Conservation (phyloP, 305 asterid genomes). For the Fraxinus platypoda region DNA sequence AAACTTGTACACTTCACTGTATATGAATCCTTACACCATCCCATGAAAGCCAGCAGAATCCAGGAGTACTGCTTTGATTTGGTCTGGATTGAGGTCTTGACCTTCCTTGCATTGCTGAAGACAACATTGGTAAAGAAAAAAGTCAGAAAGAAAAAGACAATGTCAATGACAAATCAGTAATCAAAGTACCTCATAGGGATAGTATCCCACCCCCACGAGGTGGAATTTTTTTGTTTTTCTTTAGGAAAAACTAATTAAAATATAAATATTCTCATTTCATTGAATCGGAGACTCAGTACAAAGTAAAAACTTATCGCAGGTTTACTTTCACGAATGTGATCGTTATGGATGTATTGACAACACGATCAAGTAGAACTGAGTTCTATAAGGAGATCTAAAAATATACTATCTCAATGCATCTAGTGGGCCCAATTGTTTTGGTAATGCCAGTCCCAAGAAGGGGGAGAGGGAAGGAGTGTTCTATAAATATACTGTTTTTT, state of each 20-base stretch:
- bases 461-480: background rate
- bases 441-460: background rate
- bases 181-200: background rate
- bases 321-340: background rate
- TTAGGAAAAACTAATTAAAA: background rate
- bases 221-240: background rate
- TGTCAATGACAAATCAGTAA: background rate
- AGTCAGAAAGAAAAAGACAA: background rate
- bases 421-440: background rate
- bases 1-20: background rate
- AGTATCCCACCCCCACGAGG: background rate
- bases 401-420: background rate
- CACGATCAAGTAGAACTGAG: background rate
- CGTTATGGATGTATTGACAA: background rate
- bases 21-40: constrained; percentile 31
- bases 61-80: constrained; percentile 73
- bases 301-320: background rate
- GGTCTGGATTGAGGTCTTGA: constrained; percentile 72
- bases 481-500: background rate
- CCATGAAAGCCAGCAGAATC: constrained; percentile 85
- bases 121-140: background rate
- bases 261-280: background rate
- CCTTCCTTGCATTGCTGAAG: constrained; percentile 82
- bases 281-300: background rate
- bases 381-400: background rate